Base-by-base conservation (phyloP, 2,329 filamentous ascomycete genomes). In the Fusarium multiceps region DNA sequence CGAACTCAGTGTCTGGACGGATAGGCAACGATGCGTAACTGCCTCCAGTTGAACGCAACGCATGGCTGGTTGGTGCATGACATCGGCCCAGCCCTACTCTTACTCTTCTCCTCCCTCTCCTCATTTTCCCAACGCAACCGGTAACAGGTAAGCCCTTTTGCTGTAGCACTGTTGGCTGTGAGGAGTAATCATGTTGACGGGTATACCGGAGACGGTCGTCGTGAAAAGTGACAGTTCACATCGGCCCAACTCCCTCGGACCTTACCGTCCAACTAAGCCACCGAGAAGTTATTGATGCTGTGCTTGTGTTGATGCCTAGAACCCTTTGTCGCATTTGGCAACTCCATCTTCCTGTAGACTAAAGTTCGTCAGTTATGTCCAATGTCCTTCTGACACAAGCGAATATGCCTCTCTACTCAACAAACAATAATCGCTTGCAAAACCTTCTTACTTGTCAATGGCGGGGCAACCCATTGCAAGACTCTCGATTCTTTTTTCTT, bases 251-350 rank as follows among this genome's bases (percentile, higher is more conserved):
- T 45, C 65, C 59, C 47, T 64, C 69, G 69, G 72, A 74, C 59
- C 67, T 74, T 72, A 58, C 72, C 72, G 71, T 62, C 53, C 18
- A 51, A 34, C 49, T 53, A 68, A 75, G 72, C 71, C 67, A 74
- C 66, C 41, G 47, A 61, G 55, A 37, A 37, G 16, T 10, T 37
- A 37, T 37, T 10, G 34, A 59, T 18, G 56, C 48, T 64, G 32
- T 56, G 40, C 53, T 50, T 59, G 37, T 53, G 48, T 72, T 45
- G 63, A 66, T 54, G 54, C 53, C 42, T 37, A 40, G 51, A 62
- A 48, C 55, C 25, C 53, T n/a, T 32, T 54, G 58, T 71, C 58
- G 69, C 59, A 66, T 72, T 57, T 45, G 59, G 66, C 25, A 72
- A 72, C 53, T 58, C 34, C 34, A 61, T 46, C 48, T 63, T 34